phyloP scores from a whole-genome alignment of 192 early-diverging fungal genomes.

The Endogone sp. region DNA sequence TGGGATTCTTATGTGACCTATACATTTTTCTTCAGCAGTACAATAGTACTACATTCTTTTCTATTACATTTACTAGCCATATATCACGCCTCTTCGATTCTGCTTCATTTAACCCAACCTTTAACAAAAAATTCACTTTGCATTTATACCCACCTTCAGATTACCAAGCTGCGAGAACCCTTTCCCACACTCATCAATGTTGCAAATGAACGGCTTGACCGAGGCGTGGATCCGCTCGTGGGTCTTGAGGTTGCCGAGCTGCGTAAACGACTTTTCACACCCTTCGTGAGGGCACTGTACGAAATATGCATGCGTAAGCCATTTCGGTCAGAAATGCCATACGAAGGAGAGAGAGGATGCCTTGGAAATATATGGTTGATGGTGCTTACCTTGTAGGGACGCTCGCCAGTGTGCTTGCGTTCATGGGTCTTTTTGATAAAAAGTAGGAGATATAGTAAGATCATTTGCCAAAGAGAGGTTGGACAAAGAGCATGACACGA shows the following conservation, averaged over 20 bases:
- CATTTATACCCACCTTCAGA: slow-evolving; percentile 44
- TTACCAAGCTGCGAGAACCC: slow-evolving; percentile 77
- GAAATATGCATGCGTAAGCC: neutral
- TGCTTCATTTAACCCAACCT: too few relatives aligned
- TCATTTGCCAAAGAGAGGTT: too few relatives aligned
- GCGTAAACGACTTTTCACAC: slow-evolving; percentile 77
- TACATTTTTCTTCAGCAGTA: too few relatives aligned
- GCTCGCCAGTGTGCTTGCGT: slow-evolving; percentile 59
- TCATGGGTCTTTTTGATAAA: slow-evolving; percentile 38
- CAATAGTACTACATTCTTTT: too few relatives aligned
- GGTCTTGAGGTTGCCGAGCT: slow-evolving; percentile 79
- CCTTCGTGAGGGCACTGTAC: slow-evolving; percentile 49
- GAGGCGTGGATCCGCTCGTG: slow-evolving; percentile 78
- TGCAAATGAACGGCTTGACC: slow-evolving; percentile 74
- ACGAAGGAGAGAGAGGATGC: too few relatives aligned
- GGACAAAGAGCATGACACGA: neutral
- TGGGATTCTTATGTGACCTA: too few relatives aligned
- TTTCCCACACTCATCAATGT: slow-evolving; percentile 56
- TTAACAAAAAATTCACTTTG: too few relatives aligned
- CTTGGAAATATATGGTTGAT: neutral
- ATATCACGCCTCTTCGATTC: too few relatives aligned
- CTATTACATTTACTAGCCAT: too few relatives aligned
- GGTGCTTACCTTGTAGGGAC: slow-evolving; percentile 51
- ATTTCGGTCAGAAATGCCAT: too few relatives aligned
- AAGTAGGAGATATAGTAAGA: too few relatives aligned